Conservation (phyloP, 2,329 filamentous ascomycete genomes). For the Penicillium sp. region DNA sequence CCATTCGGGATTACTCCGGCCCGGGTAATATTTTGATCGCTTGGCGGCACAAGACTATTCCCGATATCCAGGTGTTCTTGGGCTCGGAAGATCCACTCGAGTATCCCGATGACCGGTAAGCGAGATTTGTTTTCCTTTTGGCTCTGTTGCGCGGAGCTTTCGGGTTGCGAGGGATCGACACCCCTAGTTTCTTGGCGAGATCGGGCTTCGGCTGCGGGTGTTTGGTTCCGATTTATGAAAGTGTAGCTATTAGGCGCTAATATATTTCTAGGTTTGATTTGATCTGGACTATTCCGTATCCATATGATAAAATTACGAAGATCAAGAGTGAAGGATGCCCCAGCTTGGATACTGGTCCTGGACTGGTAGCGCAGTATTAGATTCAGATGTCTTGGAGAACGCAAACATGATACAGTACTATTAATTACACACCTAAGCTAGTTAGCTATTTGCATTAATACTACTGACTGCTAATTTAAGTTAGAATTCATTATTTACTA, state of each 20-base stretch:
- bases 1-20: constrained; percentile 25
- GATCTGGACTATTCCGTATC: constrained; percentile 35
- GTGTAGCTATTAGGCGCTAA: constrained; percentile 6
- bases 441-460: no score
- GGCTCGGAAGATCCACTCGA: constrained; percentile 24
- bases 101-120: constrained; percentile 34
- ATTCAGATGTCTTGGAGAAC: background rate
- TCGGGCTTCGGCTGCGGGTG: background rate
- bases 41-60: constrained; percentile 34
- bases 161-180: background rate
- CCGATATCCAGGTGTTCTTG: constrained; percentile 24
- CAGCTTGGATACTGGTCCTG: constrained; percentile 23
- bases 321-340: constrained; percentile 32
- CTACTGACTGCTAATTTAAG: no score
- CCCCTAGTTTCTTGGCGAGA: background rate
- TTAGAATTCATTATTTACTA: no score
- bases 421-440: no score
- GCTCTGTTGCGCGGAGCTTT: background rate
- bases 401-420: no score
- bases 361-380: constrained; percentile 25
- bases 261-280: constrained; percentile 30
- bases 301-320: constrained; percentile 32
- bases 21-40: constrained; percentile 34
- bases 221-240: background rate
- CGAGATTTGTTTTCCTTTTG: background rate